Evolutionary conservation across 495 filamentous ascomycete genomes (phyloP).

Genomic region (Tuber microsphaerosporum): DNA sequence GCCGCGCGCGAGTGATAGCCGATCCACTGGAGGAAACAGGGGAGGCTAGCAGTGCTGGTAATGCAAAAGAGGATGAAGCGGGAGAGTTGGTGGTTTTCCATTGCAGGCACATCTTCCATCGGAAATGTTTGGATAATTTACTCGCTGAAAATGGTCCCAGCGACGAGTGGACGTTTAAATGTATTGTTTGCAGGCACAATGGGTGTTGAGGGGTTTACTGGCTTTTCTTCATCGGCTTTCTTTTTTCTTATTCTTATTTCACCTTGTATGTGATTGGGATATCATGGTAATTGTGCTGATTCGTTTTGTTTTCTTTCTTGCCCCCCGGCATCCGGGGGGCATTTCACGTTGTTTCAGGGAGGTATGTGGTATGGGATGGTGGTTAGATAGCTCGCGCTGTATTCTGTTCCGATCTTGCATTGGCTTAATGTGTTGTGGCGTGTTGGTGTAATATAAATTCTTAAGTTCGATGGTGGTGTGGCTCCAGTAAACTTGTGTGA

Average conservation of each 20-base stretch:
- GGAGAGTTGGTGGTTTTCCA: conserved; percentile 51
- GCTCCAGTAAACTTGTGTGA: background rate
- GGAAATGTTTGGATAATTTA: conserved; percentile 53
- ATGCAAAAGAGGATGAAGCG: conserved; percentile 24
- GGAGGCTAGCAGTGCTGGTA: conserved; percentile 28
- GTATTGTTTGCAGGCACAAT: conserved; percentile 29
- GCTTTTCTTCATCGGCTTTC: background rate
- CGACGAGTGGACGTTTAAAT: conserved; percentile 36
- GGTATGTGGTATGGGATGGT: background rate
- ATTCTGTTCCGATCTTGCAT: background rate
- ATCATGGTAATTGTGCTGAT: background rate
- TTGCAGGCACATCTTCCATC: conserved; percentile 59
- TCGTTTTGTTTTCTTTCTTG: background rate
- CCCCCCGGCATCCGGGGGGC: background rate
- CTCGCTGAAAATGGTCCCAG: conserved; percentile 45
- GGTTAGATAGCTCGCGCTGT: background rate
- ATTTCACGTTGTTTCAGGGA: background rate
- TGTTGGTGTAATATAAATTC: background rate
- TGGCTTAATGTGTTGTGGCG: background rate
- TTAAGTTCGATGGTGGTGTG: background rate
- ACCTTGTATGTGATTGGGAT: background rate
- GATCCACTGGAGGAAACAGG: conserved; percentile 42
- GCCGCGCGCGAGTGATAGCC: conserved; percentile 23
- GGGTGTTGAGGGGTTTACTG: conserved; percentile 13
- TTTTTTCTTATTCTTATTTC: background rate